Percentiles rank a stretch among this genome's conserved stretches.
Evolutionary conservation across 1,284 basidiomycete species (phyloP).

Genomic region (Hypsizygus ulmarius): DNA sequence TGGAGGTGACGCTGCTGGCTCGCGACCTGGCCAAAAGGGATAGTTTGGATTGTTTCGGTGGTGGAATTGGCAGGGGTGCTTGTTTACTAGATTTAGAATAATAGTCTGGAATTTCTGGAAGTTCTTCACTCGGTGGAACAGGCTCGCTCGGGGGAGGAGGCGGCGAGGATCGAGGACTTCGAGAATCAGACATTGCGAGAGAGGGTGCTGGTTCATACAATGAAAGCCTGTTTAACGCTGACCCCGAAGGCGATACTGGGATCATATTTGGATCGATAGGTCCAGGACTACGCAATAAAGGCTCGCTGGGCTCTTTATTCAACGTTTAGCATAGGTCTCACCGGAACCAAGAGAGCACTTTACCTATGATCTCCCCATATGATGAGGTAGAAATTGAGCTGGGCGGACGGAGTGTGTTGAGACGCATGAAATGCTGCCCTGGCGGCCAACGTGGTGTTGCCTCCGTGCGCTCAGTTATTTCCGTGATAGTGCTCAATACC

Average conservation of each 20-base stretch:
- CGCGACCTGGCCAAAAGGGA: slow-evolving; percentile 60
- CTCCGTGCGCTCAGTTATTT: slow-evolving; percentile 63
- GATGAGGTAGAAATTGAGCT: slow-evolving; percentile 52
- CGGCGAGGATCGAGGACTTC: slow-evolving; percentile 33
- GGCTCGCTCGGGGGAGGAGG: slow-evolving; percentile 39
- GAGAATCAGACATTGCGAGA: slow-evolving; percentile 43
- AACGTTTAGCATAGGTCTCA: slow-evolving; percentile 3
- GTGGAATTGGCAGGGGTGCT: slow-evolving; percentile 19
- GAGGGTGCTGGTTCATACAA: slow-evolving; percentile 55
- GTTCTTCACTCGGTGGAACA: slow-evolving; percentile 44
- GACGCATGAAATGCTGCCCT: slow-evolving; percentile 35
- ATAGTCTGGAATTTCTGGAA: slow-evolving; percentile 58
- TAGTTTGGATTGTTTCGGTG: slow-evolving; percentile 56
- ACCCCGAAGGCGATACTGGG: slow-evolving; percentile 62
- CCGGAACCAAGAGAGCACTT: slow-evolving; percentile 20
- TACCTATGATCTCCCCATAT: slow-evolving; percentile 62
- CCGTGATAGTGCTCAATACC: slow-evolving; percentile 59
- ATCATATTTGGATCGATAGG: slow-evolving; percentile 58
- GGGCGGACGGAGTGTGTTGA: slow-evolving; percentile 37
- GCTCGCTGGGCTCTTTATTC: slow-evolving; percentile 17
- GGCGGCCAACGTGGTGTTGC: slow-evolving; percentile 45
- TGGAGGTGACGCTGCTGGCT: slow-evolving; percentile 41
- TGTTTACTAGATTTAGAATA: slow-evolving; percentile 44
- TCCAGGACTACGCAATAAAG: slow-evolving; percentile 16
- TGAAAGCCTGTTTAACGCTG: slow-evolving; percentile 70